These are phyloP conservation scores for Colletotrichum cordylinicola DNA, from an alignment of 2,329 filamentous ascomycete species.

Conservation along the genomic window DNA sequence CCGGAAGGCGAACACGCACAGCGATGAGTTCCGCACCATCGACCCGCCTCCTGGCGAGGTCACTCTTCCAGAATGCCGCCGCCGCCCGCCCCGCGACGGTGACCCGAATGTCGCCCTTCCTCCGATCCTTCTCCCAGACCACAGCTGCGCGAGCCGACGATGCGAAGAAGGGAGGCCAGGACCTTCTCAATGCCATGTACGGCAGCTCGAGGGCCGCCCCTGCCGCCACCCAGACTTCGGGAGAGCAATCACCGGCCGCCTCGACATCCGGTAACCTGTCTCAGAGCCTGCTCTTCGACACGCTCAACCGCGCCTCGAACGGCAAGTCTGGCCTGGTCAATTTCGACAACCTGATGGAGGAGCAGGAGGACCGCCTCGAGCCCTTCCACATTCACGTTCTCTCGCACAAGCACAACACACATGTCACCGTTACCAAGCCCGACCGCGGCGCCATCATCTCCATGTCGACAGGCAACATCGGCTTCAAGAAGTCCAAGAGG, in stretches of 20 bases:
- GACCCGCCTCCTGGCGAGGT: slow-evolving; percentile 48
- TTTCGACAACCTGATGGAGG: slow-evolving; percentile 28
- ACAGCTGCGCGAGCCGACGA: slow-evolving; percentile 27
- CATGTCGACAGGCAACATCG: slow-evolving; percentile 84
- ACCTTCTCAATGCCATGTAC: slow-evolving; percentile 25
- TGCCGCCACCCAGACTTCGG: background rate
- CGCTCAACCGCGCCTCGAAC: slow-evolving; percentile 34
- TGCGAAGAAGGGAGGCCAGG: slow-evolving; percentile 16
- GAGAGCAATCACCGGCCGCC: background rate
- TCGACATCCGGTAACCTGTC: slow-evolving; percentile 27
- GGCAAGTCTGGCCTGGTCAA: slow-evolving; percentile 11
- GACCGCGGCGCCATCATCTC: slow-evolving; percentile 81
- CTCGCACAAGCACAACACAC: slow-evolving; percentile 91
- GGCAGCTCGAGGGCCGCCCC: slow-evolving; percentile 5
- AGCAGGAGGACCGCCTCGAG: slow-evolving; percentile 49
- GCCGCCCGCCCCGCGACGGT: slow-evolving; percentile 25
- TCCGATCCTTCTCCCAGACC: slow-evolving; percentile 47
- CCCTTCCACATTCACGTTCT: slow-evolving; percentile 89
- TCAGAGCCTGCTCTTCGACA: slow-evolving; percentile 43
- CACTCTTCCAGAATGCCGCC: slow-evolving; percentile 33
- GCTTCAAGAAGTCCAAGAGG: slow-evolving; percentile 84
- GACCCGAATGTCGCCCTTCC: slow-evolving; percentile 24
- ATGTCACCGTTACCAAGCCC: slow-evolving; percentile 88
- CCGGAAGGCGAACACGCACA: slow-evolving; percentile 31
- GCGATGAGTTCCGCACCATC: slow-evolving; percentile 50